These are phyloP conservation scores for Talaromyces ruber DNA, from an alignment of 495 filamentous ascomycete species.

Conservation along the genomic window DNA sequence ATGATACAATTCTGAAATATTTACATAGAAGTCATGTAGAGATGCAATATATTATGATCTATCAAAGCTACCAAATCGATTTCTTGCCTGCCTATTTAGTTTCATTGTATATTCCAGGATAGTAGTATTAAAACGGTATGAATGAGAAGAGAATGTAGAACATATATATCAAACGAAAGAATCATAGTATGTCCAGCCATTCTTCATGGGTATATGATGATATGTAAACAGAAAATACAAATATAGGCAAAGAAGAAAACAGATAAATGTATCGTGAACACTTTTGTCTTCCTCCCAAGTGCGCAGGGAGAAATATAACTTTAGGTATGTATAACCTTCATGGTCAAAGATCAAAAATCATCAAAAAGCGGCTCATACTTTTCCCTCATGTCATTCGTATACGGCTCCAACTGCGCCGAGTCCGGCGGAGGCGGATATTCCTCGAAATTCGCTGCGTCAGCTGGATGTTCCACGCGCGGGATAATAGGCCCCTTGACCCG, in stretches of 20 bases:
- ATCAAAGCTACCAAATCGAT: not conserved
- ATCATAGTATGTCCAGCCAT: not conserved
- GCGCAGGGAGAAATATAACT: not conserved
- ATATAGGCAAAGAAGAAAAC: conserved; percentile 4
- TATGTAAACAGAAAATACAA: conserved; percentile 5
- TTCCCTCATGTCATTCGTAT: conserved; percentile 62
- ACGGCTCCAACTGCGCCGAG: conserved; percentile 45
- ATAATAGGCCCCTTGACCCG: conserved; percentile 75
- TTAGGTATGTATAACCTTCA: not conserved
- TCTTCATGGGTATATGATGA: conserved; percentile 3
- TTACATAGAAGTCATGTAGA: not conserved
- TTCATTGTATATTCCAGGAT: not conserved
- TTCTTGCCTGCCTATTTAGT: not conserved
- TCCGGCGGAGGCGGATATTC: conserved; percentile 62
- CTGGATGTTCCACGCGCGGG: conserved; percentile 68
- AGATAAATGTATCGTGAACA: not conserved
- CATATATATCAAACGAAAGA: not conserved
- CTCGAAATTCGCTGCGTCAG: conserved; percentile 87
- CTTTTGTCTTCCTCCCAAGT: not conserved
- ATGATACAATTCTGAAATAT: not conserved
- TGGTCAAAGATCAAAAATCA: conserved; percentile 51
- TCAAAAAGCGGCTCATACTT: conserved; percentile 74
- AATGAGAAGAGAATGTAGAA: not conserved
- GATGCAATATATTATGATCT: not conserved
- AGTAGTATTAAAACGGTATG: not conserved